Evolutionary conservation across 768 basidiomycete genomes (phyloP).

Genomic region (Trichaptum fuscoviolaceum): DNA sequence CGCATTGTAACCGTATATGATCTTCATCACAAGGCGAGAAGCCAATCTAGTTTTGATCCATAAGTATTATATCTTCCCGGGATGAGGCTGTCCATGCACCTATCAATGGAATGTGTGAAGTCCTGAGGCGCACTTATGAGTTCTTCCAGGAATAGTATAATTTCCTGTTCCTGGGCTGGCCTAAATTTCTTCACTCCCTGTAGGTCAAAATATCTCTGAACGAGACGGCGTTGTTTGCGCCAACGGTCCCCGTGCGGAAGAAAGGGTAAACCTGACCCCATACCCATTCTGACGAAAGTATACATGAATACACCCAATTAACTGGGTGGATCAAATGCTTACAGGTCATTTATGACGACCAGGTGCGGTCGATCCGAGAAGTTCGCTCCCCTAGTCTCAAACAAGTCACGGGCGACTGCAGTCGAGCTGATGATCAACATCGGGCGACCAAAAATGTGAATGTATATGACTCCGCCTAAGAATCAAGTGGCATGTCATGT

Average conservation of each 20-base stretch:
- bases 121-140: not conserved
- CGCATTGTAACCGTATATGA: not conserved
- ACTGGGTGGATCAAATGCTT: not conserved
- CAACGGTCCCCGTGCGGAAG: slow-evolving; percentile 23
- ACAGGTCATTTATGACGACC: slow-evolving; percentile 8
- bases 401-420: slow-evolving; percentile 26
- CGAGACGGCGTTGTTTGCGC: slow-evolving; percentile 24
- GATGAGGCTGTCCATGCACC: not conserved
- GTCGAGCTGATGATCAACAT: slow-evolving; percentile 28
- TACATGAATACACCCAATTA: not conserved
- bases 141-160: not conserved
- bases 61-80: not conserved
- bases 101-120: not conserved
- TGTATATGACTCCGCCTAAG: slow-evolving; percentile 28
- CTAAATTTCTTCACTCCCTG: slow-evolving; percentile 14
- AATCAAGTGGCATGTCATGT: not conserved
- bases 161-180: not conserved
- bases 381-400: slow-evolving; percentile 26
- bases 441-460: slow-evolving; percentile 23
- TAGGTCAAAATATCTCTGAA: slow-evolving; percentile 23
- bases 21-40: not conserved
- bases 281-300: slow-evolving; percentile 12
- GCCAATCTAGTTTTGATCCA: not conserved
- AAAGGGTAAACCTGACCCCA: slow-evolving; percentile 17
- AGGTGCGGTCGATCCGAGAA: slow-evolving; percentile 30